Evolutionary conservation across 2,329 filamentous ascomycete genomes (phyloP).

Genomic region (Sordariomycetes sp.): DNA sequence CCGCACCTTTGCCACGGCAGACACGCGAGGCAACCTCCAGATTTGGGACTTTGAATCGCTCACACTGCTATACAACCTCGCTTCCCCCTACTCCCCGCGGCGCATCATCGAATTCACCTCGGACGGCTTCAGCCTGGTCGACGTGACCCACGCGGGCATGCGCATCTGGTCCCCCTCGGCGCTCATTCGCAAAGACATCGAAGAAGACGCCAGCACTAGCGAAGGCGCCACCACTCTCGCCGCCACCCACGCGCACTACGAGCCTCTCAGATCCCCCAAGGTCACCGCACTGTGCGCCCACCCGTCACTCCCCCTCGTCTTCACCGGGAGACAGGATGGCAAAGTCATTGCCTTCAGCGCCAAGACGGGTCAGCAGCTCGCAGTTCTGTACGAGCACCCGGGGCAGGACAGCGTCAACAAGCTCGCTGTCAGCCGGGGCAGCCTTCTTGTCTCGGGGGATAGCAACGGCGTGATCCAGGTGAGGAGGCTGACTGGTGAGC

Average conservation of each 20-base stretch:
- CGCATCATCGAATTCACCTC: constrained; percentile 11
- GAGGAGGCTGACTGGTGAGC: too few species aligned
- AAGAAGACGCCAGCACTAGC: constrained; percentile 11
- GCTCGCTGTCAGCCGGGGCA: too few species aligned
- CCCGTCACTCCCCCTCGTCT: background rate
- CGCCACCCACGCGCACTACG: background rate
- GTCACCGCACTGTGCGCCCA: background rate
- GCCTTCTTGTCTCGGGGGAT: too few species aligned
- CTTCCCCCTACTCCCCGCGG: constrained; percentile 7
- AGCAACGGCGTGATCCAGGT: too few species aligned
- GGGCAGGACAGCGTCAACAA: too few species aligned
- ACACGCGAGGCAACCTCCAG: constrained; percentile 9
- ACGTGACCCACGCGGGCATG: constrained; percentile 12
- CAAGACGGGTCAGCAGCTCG: too few species aligned
- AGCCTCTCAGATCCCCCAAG: too few species aligned
- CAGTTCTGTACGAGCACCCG: too few species aligned
- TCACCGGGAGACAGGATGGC: background rate
- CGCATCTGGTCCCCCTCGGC: constrained; percentile 12
- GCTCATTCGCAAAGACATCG: constrained; percentile 10
- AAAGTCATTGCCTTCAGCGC: background rate
- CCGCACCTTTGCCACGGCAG: constrained; percentile 10
- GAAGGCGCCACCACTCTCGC: constrained; percentile 4
- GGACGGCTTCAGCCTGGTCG: constrained; percentile 10
- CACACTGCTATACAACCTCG: constrained; percentile 10
- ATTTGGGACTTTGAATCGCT: constrained; percentile 14